Evolutionary conservation across 768 basidiomycete genomes (phyloP).

Genomic region (Boletus reticuloceps): DNA sequence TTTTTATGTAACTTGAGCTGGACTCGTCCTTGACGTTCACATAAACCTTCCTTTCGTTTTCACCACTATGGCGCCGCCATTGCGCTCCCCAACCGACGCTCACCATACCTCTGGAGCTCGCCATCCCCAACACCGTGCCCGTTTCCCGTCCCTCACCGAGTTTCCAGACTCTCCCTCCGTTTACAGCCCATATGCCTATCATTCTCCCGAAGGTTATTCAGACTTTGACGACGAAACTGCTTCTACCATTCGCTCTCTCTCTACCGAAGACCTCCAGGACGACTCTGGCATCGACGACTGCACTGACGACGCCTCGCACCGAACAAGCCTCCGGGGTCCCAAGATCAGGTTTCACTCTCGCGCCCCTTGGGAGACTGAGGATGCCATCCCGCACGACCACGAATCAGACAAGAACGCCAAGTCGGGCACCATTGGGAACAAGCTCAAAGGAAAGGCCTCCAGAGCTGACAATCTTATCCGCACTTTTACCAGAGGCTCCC

Average conservation of each 20-base stretch:
- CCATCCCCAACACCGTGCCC: constrained; percentile 40
- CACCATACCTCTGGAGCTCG: background rate
- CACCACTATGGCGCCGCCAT: constrained; percentile 42
- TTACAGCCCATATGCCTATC: constrained; percentile 54
- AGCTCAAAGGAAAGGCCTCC: constrained; percentile 26
- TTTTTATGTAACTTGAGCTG: constrained; percentile 27
- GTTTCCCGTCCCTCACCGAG: constrained; percentile 55
- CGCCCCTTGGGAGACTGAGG: constrained; percentile 78
- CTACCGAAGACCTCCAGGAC: constrained; percentile 33
- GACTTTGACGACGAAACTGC: constrained; percentile 54
- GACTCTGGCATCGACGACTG: constrained; percentile 36
- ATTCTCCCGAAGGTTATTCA: constrained; percentile 53
- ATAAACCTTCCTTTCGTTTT: background rate
- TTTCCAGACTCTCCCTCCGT: constrained; percentile 67
- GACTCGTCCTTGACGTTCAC: background rate
- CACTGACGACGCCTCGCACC: constrained; percentile 43
- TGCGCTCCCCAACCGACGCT: constrained; percentile 35
- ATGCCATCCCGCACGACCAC: constrained; percentile 43
- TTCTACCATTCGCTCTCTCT: constrained; percentile 26
- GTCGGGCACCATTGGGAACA: constrained; percentile 30
- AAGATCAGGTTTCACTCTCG: constrained; percentile 80
- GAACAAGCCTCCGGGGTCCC: constrained; percentile 76
- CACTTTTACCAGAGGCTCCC: constrained; percentile 44
- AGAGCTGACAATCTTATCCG: constrained; percentile 41
- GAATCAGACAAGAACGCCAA: constrained; percentile 41